phyloP scores from a whole-genome alignment of 106 monocot genomes.

The Triglochin maritima region DNA sequence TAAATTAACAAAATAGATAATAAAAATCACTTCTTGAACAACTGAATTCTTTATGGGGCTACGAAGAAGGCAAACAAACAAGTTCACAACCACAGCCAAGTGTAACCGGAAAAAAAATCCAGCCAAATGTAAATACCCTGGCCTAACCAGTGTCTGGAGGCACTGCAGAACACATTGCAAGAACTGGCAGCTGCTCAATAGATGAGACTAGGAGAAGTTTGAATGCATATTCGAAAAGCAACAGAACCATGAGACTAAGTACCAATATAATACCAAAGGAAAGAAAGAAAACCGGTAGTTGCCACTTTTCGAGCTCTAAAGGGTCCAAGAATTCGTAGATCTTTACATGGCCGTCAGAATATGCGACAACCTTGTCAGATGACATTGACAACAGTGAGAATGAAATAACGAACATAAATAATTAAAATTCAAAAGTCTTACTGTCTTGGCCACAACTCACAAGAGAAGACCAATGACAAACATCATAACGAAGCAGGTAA shows the following conservation, averaged over 20 bases:
- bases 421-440: neutral
- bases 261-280: neutral
- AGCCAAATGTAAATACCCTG: too few relatives aligned
- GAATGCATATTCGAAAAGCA: neutral
- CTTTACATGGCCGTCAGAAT: slow-evolving; percentile 84
- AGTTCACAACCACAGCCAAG: too few relatives aligned
- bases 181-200: neutral
- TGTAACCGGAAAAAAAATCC: too few relatives aligned
- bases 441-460: neutral
- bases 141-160: too few relatives aligned
- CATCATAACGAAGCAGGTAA: too few relatives aligned
- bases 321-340: slow-evolving; percentile 75
- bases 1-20: neutral
- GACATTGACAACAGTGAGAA: slow-evolving; percentile 1
- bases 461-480: neutral
- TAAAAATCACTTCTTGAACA: too few relatives aligned
- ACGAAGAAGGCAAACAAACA: too few relatives aligned
- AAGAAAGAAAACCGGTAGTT: slow-evolving; percentile 60
- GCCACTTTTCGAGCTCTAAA: slow-evolving; percentile 84
- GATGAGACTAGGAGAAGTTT: neutral
- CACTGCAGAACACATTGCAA: too few relatives aligned
- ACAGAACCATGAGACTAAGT: neutral
- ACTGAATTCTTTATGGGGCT: too few relatives aligned
- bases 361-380: slow-evolving; percentile 59
- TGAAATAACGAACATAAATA: neutral